phyloP scores from a whole-genome alignment of 2,329 filamentous ascomycete species.

The Coniochaeta sp. region DNA sequence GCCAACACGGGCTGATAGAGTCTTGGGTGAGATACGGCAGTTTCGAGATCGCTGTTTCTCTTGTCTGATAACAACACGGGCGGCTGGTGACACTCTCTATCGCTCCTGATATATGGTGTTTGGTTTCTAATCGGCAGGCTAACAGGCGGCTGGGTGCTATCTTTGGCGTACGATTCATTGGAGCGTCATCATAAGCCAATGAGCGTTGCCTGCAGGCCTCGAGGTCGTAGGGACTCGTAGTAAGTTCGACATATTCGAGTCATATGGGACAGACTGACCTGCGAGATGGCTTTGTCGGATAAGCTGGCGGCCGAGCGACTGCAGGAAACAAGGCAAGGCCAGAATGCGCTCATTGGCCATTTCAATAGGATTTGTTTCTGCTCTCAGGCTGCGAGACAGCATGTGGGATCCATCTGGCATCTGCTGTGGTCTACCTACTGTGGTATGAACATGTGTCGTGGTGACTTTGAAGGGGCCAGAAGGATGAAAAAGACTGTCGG shows the following conservation, averaged over 20 bases:
- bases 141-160: neutral
- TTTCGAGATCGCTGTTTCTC: slow-evolving; percentile 13
- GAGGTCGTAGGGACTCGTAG: neutral
- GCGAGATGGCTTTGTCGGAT: neutral
- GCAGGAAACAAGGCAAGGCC: neutral
- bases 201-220: neutral
- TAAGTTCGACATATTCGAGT: neutral
- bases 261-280: neutral
- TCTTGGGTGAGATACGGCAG: neutral
- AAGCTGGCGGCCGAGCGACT: neutral
- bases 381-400: neutral
- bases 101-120: slow-evolving; percentile 8
- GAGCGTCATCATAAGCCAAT: neutral
- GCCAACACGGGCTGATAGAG: neutral
- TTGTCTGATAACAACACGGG: neutral
- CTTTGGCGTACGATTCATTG: neutral
- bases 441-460: neutral
- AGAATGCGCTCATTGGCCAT: neutral
- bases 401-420: neutral
- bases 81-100: neutral
- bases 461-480: neutral
- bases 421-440: too few relatives aligned
- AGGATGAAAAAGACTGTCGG: neutral
- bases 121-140: slow-evolving; percentile 7
- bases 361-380: neutral